Evolutionary conservation across 1,284 basidiomycete species (phyloP), one percentile per base, ranked within the genome.

Genomic region (Ceraceosorus guamensis): DNA sequence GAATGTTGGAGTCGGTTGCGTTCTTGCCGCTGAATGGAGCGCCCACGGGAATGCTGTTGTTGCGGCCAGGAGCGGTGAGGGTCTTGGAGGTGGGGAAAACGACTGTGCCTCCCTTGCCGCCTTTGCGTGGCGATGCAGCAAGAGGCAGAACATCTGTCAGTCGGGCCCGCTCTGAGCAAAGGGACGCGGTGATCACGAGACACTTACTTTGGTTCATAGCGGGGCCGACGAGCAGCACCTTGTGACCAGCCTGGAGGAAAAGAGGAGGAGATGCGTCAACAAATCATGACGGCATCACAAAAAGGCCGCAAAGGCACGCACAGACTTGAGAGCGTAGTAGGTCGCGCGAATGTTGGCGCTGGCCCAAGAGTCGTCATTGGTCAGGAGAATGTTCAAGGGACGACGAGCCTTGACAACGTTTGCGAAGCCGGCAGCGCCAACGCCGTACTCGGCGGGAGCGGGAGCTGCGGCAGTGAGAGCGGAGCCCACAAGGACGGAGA

Each of bases 381-480:
- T 63, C 32, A 72, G 49, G 34, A 73, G 54, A 46, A 73, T 70
- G 60, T 71, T 71, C 53, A 73, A 63, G 10, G 63, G 55, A 41
- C 52, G 34, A 41, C 59, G 56, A 6, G 65, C 50, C 55, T 61
- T 57, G 24, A 52, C 30, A 34, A 69, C 67, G n/a, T 55, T 45
- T 43, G 50, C 55, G 48, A 62, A 69, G 33, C 63, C 67, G 35
- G 56, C 47, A 6, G 65, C 67, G 32, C 52, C 48, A 33, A 65
- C 65, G 41, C 60, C 65, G 57, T 69, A 65, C 49, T 49, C 51
- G 31, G 7, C 31, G 16, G 24, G 10, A 11, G 49, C 35, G 47
- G n/a, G 24, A 18, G 47, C 30, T 3, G 50, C n/a, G n/a, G 50
- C 52, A 24, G 24, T 24, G 37, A 53, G 10, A 7, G 48, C 39